Percentiles rank a stretch among this genome's conserved stretches.
Evolutionary conservation across 345 rosid genomes (phyloP).

Genomic region (Capsella bursapastoris): DNA sequence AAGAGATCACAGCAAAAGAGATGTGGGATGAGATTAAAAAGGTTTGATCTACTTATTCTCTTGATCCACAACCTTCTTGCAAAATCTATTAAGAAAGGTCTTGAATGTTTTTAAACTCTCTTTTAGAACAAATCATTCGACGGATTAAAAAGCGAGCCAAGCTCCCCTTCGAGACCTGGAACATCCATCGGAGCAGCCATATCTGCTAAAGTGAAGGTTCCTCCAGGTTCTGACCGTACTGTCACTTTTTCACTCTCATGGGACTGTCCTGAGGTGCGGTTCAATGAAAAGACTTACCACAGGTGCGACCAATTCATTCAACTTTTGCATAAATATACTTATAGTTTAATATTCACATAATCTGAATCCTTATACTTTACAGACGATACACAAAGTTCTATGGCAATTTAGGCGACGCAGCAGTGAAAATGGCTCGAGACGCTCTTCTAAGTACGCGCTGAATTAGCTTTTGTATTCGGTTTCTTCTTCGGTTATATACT

Average conservation of each 20-base stretch:
- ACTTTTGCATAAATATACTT: background rate
- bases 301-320: constrained; percentile 47
- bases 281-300: constrained; percentile 67
- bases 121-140: constrained; percentile 64
- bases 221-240: constrained; percentile 46
- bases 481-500: background rate
- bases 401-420: constrained; percentile 66
- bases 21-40: constrained; percentile 76
- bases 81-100: background rate
- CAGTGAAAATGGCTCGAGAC: constrained; percentile 66
- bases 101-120: background rate
- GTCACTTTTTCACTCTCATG: constrained; percentile 79
- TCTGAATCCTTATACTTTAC: constrained; percentile 17
- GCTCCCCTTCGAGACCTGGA: constrained; percentile 64
- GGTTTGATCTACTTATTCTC: constrained; percentile 42
- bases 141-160: constrained; percentile 44
- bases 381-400: constrained; percentile 83
- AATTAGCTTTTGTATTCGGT: background rate
- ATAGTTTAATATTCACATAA: background rate
- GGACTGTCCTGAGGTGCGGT: constrained; percentile 82
- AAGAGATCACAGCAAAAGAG: constrained; percentile 48
- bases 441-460: constrained; percentile 58
- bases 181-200: constrained; percentile 82
- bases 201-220: constrained; percentile 69
- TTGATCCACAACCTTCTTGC: background rate